Conservation (phyloP, 176 grass and related monocot species). For the Oryza nivara region DNA sequence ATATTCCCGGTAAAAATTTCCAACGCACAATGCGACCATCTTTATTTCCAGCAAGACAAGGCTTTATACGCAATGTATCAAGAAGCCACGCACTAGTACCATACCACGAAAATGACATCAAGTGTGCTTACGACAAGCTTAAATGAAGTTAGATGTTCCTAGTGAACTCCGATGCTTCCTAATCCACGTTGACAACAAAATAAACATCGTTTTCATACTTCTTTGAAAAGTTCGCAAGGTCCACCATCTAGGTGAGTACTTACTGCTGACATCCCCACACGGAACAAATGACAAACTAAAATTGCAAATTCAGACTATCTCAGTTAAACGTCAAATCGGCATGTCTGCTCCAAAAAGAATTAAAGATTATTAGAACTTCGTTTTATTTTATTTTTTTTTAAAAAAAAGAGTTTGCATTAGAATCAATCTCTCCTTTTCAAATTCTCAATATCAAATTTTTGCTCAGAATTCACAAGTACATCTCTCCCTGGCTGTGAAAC, state of each 20-base stretch:
- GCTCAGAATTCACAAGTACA: background rate
- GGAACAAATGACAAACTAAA: conserved; percentile 15
- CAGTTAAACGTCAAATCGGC: background rate
- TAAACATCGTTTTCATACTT: background rate
- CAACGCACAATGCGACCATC: background rate
- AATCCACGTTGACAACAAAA: conserved; percentile 9
- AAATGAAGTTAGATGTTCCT: conserved; percentile 16
- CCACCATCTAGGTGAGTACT: conserved; percentile 12
- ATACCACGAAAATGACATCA: conserved; percentile 36
- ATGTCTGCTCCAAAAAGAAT: background rate
- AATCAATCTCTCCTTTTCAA: background rate
- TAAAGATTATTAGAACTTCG: background rate
- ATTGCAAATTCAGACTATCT: background rate
- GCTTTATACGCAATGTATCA: background rate
- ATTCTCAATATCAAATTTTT: background rate
- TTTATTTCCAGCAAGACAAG: conserved; percentile 31
- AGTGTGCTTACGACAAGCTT: background rate
- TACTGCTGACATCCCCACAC: background rate
- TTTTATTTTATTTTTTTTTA: background rate
- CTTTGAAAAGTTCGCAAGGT: background rate
- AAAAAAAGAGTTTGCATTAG: background rate
- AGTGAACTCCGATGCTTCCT: background rate
- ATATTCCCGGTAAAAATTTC: conserved; percentile 15
- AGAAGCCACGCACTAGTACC: background rate
- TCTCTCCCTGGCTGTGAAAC: background rate